Conservation (phyloP, 2,329 filamentous ascomycete genomes). For the Plenodomus biglobosus region DNA sequence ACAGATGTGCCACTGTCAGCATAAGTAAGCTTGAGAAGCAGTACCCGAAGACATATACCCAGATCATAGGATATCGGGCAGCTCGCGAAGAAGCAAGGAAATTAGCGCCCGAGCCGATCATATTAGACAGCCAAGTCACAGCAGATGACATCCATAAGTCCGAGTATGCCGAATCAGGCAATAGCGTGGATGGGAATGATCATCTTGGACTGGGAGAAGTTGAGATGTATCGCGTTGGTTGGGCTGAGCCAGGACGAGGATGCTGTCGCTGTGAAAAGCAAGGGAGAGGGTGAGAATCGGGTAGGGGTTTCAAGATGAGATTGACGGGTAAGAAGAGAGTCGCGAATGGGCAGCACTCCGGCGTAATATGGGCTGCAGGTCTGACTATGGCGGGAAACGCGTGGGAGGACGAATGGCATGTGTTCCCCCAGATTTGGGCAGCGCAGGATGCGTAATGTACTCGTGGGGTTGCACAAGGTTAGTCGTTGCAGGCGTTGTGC, state of each 20-base stretch:
- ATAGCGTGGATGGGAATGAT: constrained; percentile 53
- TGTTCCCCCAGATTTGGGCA: neutral
- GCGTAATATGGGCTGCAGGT: constrained; percentile 1
- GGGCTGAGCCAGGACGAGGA: constrained; percentile 25
- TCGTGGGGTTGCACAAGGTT: neutral
- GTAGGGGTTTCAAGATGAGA: constrained; percentile 29
- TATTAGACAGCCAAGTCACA: constrained; percentile 58
- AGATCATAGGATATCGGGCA: constrained; percentile 63
- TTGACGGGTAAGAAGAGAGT: constrained; percentile 12
- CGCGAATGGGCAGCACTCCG: constrained; percentile 4
- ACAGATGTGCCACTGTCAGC: constrained; percentile 57
- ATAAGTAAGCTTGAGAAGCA: constrained; percentile 54
- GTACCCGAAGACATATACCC: constrained; percentile 65
- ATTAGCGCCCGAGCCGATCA: constrained; percentile 45
- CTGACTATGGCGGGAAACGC: neutral
- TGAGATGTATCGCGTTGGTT: constrained; percentile 33
- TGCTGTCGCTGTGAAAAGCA: constrained; percentile 21
- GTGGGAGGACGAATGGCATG: neutral
- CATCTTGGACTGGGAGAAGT: constrained; percentile 57
- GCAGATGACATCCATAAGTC: constrained; percentile 51
- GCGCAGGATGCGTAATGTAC: neutral
- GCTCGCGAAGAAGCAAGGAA: constrained; percentile 50
- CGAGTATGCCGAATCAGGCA: constrained; percentile 51
- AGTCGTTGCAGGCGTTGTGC: neutral
- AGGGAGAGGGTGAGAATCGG: constrained; percentile 15